Evolutionary conservation across 331 rosid species (phyloP).

Genomic region (Dryas integrifolia): DNA sequence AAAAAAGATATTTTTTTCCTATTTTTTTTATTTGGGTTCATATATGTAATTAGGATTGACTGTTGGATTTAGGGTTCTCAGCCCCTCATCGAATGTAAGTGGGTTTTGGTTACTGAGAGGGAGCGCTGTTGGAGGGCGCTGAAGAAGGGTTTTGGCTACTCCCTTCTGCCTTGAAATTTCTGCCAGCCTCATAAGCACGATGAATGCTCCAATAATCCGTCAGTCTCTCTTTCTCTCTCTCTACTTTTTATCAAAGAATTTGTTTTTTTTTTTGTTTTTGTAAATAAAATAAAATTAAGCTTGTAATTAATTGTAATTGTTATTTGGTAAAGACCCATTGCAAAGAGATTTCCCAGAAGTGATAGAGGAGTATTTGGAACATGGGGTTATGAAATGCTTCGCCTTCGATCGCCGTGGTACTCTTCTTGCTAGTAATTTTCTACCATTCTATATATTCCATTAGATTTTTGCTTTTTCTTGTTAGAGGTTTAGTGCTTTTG

Average conservation of each 20-base stretch:
- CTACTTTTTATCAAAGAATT: not conserved
- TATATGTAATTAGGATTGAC: too few species aligned
- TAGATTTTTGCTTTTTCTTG: not conserved
- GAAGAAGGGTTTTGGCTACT: too few species aligned
- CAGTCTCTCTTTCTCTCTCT: conserved; percentile 14
- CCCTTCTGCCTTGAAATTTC: too few species aligned
- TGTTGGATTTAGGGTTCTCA: too few species aligned
- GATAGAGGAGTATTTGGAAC: conserved; percentile 83
- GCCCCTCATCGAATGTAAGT: too few species aligned
- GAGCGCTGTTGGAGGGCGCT: too few species aligned
- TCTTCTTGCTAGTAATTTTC: conserved; percentile 80
- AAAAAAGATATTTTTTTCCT: too few species aligned
- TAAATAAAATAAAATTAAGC: not conserved
- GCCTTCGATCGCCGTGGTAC: conserved; percentile 94
- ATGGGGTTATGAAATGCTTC: conserved; percentile 86
- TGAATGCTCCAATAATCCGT: conserved; percentile 79
- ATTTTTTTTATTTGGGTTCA: too few species aligned
- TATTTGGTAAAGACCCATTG: conserved; percentile 54
- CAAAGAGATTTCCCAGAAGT: conserved; percentile 98
- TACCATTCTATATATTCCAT: not conserved
- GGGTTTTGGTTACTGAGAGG: too few species aligned
- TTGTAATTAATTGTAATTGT: not conserved
- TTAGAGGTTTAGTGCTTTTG: not conserved
- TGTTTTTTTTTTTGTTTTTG: not conserved
- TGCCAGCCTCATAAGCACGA: not conserved